A percentile compares a stretch with the other conserved stretches of the same genome.
Evolutionary conservation across 805 yeast species (phyloP).

Genomic region (Danielia reshetovae): DNA sequence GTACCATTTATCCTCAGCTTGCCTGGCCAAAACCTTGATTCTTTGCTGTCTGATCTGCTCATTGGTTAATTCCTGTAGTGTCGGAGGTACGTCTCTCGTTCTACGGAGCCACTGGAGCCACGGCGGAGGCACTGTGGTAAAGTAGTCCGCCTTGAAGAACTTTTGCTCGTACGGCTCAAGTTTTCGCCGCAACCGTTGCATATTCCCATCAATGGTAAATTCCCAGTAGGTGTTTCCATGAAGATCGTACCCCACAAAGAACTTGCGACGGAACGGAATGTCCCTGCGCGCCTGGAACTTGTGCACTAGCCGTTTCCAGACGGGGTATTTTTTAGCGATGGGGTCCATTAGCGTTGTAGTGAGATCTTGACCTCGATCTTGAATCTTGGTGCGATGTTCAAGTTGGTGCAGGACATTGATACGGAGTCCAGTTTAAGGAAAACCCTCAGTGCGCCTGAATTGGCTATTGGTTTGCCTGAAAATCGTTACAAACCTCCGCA

Average conservation of each 20-base stretch:
- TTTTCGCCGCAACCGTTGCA: slow-evolving; percentile 56
- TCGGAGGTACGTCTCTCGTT: slow-evolving; percentile 58
- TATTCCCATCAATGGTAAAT: slow-evolving; percentile 51
- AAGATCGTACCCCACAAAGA: slow-evolving; percentile 75
- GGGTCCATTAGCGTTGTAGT: slow-evolving; percentile 39
- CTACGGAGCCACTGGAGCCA: slow-evolving; percentile 82
- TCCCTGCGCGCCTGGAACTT: slow-evolving; percentile 58
- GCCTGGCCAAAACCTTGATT: slow-evolving; percentile 47
- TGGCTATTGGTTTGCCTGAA: too few species aligned
- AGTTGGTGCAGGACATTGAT: too few species aligned
- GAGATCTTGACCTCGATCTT: too few species aligned
- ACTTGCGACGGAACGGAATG: slow-evolving; percentile 66
- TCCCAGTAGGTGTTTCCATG: slow-evolving; percentile 88
- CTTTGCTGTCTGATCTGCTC: slow-evolving; percentile 56
- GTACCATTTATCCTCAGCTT: slow-evolving; percentile 42
- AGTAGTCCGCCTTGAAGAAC: slow-evolving; percentile 54
- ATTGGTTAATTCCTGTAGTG: slow-evolving; percentile 53
- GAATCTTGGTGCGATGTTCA: too few species aligned
- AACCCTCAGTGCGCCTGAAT: too few species aligned
- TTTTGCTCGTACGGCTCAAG: slow-evolving; percentile 51
- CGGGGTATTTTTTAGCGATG: slow-evolving; percentile 44
- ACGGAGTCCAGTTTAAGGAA: too few species aligned
- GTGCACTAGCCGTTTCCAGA: slow-evolving; percentile 47
- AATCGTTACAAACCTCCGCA: too few species aligned
- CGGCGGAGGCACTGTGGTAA: slow-evolving; percentile 57